phyloP scores from a whole-genome alignment of 2,329 filamentous ascomycete genomes.

The Aureobasidium zeae region DNA sequence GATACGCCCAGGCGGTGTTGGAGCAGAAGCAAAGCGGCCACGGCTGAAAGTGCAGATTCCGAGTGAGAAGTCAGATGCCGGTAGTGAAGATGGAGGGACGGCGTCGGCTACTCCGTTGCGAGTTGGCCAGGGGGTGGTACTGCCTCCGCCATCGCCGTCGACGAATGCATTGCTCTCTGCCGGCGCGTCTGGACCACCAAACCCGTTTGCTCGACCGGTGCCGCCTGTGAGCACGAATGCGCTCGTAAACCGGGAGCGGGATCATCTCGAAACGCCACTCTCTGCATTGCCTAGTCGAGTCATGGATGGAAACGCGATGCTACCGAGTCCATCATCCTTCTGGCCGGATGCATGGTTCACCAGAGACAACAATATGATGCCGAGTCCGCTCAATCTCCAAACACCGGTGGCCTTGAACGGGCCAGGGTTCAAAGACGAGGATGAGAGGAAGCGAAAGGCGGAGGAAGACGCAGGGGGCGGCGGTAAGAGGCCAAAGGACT shows the following conservation, averaged over 20 bases:
- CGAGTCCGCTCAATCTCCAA: constrained; percentile 85
- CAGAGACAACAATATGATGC: constrained; percentile 69
- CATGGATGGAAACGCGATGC: constrained; percentile 65
- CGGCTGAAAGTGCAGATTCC: constrained; percentile 91
- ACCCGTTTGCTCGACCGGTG: constrained; percentile 84
- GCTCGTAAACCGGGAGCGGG: constrained; percentile 30
- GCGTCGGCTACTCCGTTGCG: constrained; percentile 20
- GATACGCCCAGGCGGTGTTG: constrained; percentile 65
- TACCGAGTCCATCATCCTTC: constrained; percentile 86
- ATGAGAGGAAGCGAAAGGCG: constrained; percentile 21
- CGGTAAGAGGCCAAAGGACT: constrained; percentile 21
- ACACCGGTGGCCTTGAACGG: constrained; percentile 53
- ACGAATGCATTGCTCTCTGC: constrained; percentile 78
- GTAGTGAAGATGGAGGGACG: constrained; percentile 51
- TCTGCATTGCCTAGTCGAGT: constrained; percentile 88
- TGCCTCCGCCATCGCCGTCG: constrained; percentile 88
- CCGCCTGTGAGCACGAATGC: constrained; percentile 54
- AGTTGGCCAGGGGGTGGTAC: constrained; percentile 51
- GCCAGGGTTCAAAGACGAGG: constrained; percentile 26
- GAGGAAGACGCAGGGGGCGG: constrained; percentile 22
- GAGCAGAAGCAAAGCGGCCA: constrained; percentile 61
- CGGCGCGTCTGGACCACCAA: constrained; percentile 83
- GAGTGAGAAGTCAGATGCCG: constrained; percentile 71
- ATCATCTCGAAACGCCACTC: constrained; percentile 68
- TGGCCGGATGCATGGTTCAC: constrained; percentile 60